Conservation (phyloP, 768 basidiomycete genomes). For the Mycena galopus region DNA sequence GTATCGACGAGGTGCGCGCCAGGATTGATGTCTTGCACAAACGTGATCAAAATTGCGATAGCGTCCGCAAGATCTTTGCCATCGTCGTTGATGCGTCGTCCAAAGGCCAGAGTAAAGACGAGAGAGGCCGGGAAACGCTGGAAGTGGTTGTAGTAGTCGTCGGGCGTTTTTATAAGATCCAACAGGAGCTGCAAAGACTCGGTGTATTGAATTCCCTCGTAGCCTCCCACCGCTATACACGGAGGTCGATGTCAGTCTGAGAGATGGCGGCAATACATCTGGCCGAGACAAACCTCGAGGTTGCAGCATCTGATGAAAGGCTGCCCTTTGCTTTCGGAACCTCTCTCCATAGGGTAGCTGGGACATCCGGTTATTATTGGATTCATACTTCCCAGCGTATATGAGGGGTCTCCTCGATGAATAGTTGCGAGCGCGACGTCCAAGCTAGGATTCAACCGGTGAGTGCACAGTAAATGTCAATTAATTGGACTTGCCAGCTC, state of each 20-base stretch:
- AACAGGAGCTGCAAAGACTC: neutral
- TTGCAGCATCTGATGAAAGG: slow-evolving; percentile 17
- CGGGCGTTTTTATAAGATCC: neutral
- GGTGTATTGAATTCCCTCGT: neutral
- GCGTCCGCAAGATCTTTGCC: neutral
- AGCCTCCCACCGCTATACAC: slow-evolving; percentile 5
- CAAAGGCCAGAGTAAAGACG: no score
- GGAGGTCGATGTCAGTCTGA: neutral
- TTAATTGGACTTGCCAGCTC: neutral
- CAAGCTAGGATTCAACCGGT: neutral
- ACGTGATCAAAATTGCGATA: neutral
- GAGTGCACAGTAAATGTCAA: neutral
- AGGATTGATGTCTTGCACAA: neutral
- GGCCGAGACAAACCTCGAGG: neutral
- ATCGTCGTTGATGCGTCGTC: neutral
- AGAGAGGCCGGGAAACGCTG: slow-evolving; percentile 7
- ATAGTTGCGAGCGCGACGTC: slow-evolving; percentile 2
- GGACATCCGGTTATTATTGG: neutral
- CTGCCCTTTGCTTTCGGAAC: neutral
- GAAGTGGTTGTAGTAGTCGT: neutral
- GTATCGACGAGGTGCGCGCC: slow-evolving; percentile 9
- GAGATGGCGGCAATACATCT: neutral
- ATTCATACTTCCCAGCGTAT: no score
- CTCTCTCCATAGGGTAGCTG: slow-evolving; percentile 4
- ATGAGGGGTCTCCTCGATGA: slow-evolving; percentile 12